Conservation (phyloP, 305 asterid species). For the Fraxinus nigra region DNA sequence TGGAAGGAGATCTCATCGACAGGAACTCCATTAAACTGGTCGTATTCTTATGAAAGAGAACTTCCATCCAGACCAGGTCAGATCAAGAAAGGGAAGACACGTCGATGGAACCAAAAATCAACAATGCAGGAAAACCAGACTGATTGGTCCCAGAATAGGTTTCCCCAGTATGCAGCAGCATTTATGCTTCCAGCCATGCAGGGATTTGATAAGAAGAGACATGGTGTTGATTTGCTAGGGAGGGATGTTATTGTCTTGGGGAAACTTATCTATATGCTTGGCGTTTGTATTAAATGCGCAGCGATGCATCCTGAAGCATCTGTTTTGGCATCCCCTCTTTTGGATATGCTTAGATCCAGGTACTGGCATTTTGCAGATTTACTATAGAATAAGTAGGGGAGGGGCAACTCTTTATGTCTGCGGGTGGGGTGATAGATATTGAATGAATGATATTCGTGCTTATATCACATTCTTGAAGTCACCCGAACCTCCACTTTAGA, state of each 20-base stretch:
- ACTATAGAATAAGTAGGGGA: not conserved
- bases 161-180: conserved; percentile 85
- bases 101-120: conserved; percentile 61
- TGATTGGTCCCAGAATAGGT: conserved; percentile 61
- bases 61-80: conserved; percentile 61
- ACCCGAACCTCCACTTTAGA: conserved; percentile 2
- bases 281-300: conserved; percentile 83
- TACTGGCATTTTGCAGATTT: conserved; percentile 23
- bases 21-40: conserved; percentile 72
- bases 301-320: conserved; percentile 98
- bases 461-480: conserved; percentile 3
- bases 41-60: conserved; percentile 88
- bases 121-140: conserved; percentile 37
- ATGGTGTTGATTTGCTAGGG: conserved; percentile 84
- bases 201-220: conserved; percentile 84
- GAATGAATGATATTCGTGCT: conserved; percentile 6
- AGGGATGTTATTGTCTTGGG: conserved; percentile 86
- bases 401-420: not conserved
- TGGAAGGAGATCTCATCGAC: conserved; percentile 82
- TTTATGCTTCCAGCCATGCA: conserved; percentile 96
- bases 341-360: conserved; percentile 90
- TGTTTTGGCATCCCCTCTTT: conserved; percentile 71
- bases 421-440: not conserved
- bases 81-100: conserved; percentile 64
- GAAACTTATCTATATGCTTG: conserved; percentile 84